Percentiles rank a stretch among this genome's conserved stretches.
phyloP scores from a whole-genome alignment of 2,329 filamentous ascomycete species.

The Alternaria postmessia region DNA sequence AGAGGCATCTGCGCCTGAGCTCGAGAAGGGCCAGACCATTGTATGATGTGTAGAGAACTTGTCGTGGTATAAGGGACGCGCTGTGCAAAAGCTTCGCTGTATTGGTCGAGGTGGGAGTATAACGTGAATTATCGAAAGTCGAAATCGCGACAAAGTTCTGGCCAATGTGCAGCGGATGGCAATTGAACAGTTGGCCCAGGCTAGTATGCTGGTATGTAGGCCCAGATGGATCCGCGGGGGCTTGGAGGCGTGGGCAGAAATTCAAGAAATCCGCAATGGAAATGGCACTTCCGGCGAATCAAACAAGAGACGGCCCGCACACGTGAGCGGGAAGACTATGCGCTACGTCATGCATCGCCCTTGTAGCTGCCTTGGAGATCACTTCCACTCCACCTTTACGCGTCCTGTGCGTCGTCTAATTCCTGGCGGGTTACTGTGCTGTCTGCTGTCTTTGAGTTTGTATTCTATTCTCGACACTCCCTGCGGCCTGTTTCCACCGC shows the following conservation, averaged over 20 bases:
- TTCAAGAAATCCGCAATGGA: slow-evolving; percentile 22
- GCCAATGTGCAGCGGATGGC: neutral
- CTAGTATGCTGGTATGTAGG: neutral
- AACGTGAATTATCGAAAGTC: neutral
- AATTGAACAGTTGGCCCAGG: no score
- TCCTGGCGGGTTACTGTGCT: slow-evolving; percentile 21
- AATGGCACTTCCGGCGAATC: slow-evolving; percentile 33
- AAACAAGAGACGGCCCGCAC: slow-evolving; percentile 32
- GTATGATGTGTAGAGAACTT: neutral
- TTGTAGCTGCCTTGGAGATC: slow-evolving; percentile 47
- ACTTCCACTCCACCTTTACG: slow-evolving; percentile 28
- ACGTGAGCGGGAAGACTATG: slow-evolving; percentile 33
- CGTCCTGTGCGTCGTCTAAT: slow-evolving; percentile 32
- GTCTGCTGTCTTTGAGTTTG: slow-evolving; percentile 26
- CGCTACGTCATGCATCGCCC: slow-evolving; percentile 48
- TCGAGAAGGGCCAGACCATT: slow-evolving; percentile 37
- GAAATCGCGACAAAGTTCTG: neutral
- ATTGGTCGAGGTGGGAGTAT: neutral
- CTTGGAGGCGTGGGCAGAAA: slow-evolving; percentile 14
- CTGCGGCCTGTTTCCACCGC: slow-evolving; percentile 19
- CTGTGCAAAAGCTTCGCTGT: neutral
- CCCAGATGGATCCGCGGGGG: slow-evolving; percentile 9
- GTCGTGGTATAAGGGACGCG: neutral
- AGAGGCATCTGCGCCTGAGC: slow-evolving; percentile 22
- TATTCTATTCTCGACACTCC: slow-evolving; percentile 32